Percentiles rank a stretch among this genome's conserved stretches.
phyloP scores from a whole-genome alignment of 2,329 filamentous ascomycete species.

The Alternaria sp. region DNA sequence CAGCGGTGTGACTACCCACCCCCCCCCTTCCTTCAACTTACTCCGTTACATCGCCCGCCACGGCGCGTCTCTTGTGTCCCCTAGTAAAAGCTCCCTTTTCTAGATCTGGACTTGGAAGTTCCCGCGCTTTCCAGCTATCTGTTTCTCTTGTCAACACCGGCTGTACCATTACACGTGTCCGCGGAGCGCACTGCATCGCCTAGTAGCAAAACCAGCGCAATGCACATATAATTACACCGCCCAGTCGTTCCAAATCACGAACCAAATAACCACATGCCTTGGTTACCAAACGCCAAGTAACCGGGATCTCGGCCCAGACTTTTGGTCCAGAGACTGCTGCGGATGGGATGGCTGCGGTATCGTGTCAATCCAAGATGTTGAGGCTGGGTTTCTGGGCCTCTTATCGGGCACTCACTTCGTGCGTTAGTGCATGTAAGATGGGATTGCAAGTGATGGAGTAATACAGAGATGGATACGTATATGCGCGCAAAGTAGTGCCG shows the following conservation, averaged over 20 bases:
- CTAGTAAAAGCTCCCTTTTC: neutral
- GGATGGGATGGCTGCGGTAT: neutral
- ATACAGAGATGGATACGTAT: neutral
- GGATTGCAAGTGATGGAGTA: neutral
- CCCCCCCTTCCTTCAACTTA: neutral
- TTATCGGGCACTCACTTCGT: neutral
- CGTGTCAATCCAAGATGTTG: neutral
- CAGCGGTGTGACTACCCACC: neutral
- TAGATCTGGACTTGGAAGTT: neutral
- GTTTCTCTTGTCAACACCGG: neutral
- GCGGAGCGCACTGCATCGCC: neutral
- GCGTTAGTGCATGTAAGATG: neutral
- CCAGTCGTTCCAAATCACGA: neutral
- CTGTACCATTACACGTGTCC: neutral
- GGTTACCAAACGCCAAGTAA: conserved; percentile 5
- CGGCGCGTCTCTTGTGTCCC: conserved; percentile 1
- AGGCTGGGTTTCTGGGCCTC: neutral
- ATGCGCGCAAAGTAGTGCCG: neutral
- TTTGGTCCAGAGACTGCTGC: neutral
- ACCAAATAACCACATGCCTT: neutral
- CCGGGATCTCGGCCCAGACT: conserved; percentile 2
- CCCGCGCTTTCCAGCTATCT: neutral
- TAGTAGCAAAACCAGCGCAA: neutral
- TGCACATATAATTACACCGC: conserved; percentile 4
- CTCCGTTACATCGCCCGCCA: conserved; percentile 6